Conservation (phyloP, 73 alveolate genomes). For the Paramecium octaurelia region DNA sequence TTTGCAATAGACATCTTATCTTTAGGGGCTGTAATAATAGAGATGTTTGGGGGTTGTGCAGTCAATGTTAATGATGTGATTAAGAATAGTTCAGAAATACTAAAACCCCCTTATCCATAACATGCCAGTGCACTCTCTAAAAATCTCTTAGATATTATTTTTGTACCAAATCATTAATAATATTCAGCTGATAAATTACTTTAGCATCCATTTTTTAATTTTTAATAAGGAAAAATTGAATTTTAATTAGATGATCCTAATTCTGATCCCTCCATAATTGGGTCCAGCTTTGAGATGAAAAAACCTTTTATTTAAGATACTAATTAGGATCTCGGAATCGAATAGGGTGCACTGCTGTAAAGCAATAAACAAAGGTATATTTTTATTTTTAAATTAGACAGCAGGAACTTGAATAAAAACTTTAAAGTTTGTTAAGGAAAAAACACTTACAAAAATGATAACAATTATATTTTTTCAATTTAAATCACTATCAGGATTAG, state of each 20-base stretch:
- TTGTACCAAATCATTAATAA: not conserved
- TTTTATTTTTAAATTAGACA: not conserved
- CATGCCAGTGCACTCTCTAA: not conserved
- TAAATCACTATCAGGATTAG: not conserved
- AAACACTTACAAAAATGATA: not conserved
- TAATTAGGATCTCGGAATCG: not conserved
- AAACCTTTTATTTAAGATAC: not conserved
- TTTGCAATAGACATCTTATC: constrained; percentile 77
- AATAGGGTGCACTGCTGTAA: not conserved
- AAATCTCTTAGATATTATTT: not conserved
- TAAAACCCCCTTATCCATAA: not conserved
- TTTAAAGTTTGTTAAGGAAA: not conserved
- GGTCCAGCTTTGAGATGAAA: not conserved
- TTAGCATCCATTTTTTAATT: not conserved
- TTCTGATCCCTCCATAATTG: not conserved
- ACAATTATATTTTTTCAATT: not conserved
- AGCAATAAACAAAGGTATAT: not conserved
- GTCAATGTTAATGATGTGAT: constrained; percentile 56
- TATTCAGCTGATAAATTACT: constrained; percentile 15
- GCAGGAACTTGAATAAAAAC: not conserved
- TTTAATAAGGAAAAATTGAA: not conserved
- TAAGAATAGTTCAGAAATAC: not conserved
- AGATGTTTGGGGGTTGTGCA: constrained; percentile 77
- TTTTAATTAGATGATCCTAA: not conserved
- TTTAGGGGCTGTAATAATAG: constrained; percentile 76